Evolutionary conservation across 2,329 filamentous ascomycete genomes (phyloP).

Genomic region (Epichloe aotearoae): DNA sequence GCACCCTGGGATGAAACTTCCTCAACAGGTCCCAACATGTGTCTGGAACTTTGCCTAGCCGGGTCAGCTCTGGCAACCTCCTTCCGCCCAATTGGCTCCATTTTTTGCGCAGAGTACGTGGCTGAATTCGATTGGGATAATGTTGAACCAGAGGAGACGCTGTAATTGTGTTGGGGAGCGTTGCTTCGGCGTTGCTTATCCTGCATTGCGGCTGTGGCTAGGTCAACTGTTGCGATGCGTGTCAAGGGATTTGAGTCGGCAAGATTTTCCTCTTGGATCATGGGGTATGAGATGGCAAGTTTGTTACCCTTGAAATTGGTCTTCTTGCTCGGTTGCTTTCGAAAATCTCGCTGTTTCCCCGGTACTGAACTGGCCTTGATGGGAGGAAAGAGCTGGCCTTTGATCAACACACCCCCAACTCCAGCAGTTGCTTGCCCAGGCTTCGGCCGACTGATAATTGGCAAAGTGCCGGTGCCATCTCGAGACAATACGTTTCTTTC

Average conservation of each 20-base stretch:
- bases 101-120: not conserved
- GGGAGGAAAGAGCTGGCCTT: constrained; percentile 29
- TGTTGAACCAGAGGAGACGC: constrained; percentile 7
- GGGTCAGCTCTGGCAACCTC: constrained; percentile 13
- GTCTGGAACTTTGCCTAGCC: not conserved
- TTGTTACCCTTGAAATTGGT: constrained; percentile 21
- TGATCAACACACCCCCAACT: constrained; percentile 26
- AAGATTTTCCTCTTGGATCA: constrained; percentile 20
- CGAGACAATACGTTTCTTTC: not conserved
- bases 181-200: constrained; percentile 31
- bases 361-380: constrained; percentile 19
- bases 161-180: constrained; percentile 13
- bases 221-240: constrained; percentile 35
- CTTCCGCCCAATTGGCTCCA: constrained; percentile 25
- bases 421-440: constrained; percentile 22
- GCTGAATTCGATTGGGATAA: not conserved
- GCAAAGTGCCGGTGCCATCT: constrained; percentile 17
- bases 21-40: constrained; percentile 1
- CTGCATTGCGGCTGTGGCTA: constrained; percentile 33
- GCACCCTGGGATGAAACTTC: constrained; percentile 8
- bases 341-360: constrained; percentile 7
- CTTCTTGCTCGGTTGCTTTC: constrained; percentile 14
- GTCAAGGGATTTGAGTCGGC: constrained; percentile 25
- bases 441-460: constrained; percentile 24
- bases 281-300: constrained; percentile 35